A percentile compares a stretch with the other conserved stretches of the same genome.
Conservation (phyloP, 805 yeast species). For the Wickerhamomyces hampshirensis region DNA sequence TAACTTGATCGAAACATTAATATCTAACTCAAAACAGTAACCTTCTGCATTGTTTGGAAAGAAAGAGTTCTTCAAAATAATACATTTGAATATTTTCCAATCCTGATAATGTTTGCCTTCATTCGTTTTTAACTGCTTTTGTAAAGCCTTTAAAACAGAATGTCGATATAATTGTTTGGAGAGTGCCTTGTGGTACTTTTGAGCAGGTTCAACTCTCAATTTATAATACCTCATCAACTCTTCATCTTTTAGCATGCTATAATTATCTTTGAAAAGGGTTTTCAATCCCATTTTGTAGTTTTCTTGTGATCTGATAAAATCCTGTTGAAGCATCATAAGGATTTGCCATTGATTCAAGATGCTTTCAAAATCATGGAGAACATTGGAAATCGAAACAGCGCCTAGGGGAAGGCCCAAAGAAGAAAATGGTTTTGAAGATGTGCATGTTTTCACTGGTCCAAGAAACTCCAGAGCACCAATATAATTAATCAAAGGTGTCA, state of each 20-base stretch:
- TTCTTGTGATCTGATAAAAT: constrained; percentile 8
- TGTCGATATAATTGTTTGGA: constrained; percentile 1
- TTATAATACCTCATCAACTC: constrained; percentile 9
- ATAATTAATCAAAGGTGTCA: constrained; percentile 12
- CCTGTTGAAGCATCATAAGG: constrained; percentile 5
- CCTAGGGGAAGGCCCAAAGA: constrained; percentile 11
- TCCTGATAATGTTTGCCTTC: neutral
- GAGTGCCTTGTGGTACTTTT: constrained; percentile 1
- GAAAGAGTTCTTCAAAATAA: constrained; percentile 2
- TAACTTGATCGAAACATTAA: constrained; percentile 5
- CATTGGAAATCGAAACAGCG: constrained; percentile 3
- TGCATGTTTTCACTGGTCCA: constrained; percentile 2
- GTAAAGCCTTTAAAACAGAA: constrained; percentile 1
- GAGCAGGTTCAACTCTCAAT: constrained; percentile 5
- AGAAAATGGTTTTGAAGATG: constrained; percentile 1
- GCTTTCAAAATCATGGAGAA: constrained; percentile 10
- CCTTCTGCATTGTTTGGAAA: constrained; percentile 4
- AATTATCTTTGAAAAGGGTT: constrained; percentile 8
- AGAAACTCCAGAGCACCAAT: constrained; percentile 11
- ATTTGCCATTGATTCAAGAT: constrained; percentile 15
- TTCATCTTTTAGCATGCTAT: constrained; percentile 1
- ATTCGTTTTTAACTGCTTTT: neutral
- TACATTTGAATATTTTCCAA: constrained; percentile 11
- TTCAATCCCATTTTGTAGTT: constrained; percentile 12
- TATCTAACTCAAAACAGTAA: constrained; percentile 11